Evolutionary conservation across 371 early-diverging fungal species (phyloP), one percentile per base, ranked within the genome.

Genomic region (Dentiscutata heterogama): DNA sequence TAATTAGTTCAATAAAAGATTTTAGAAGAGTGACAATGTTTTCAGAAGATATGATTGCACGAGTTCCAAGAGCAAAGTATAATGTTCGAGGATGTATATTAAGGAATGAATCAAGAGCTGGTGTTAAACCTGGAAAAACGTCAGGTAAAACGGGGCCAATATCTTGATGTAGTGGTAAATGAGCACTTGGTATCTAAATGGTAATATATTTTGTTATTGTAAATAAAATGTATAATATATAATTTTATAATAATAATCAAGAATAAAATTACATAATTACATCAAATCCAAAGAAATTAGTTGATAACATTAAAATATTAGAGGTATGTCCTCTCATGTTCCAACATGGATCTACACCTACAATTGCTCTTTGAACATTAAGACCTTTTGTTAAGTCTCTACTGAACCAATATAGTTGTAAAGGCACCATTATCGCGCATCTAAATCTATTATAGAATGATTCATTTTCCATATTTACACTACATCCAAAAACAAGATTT

Each of bases 261-360:
- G n/a, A n/a, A n/a, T n/a, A n/a, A n/a, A n/a, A n/a, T n/a, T n/a
- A n/a, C n/a, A n/a, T n/a, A n/a, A n/a, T 53, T 35, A 76, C 77
- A 35, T 78, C 78, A 78, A 78, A 78, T 35, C 78, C 78, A 78
- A 78, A 78, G 51, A 64, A 78, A 63, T 61, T 63, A 63, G 61
- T 39, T 46, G 78, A 61, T 18, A 78, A 64, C 22, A 63, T 63
- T 27, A 78, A 56, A 46, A 25, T n/a, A 64, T 78, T 50, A 25
- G 46, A 39, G 14, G 51, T 63, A 46, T 64, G 31, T 56, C 35
- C 78, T 5, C n/a, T 14, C 20, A 50, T 27, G 64, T 31, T 46
- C 8, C 25, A 46, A n/a, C 35, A 14, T 3, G 63, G 64, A 20
- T 22, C n/a, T 18, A 78, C 51, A n/a, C 78, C 78, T 4, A 63